Conservation (phyloP, 2,329 filamentous ascomycete species). For the Neurospora sp. region DNA sequence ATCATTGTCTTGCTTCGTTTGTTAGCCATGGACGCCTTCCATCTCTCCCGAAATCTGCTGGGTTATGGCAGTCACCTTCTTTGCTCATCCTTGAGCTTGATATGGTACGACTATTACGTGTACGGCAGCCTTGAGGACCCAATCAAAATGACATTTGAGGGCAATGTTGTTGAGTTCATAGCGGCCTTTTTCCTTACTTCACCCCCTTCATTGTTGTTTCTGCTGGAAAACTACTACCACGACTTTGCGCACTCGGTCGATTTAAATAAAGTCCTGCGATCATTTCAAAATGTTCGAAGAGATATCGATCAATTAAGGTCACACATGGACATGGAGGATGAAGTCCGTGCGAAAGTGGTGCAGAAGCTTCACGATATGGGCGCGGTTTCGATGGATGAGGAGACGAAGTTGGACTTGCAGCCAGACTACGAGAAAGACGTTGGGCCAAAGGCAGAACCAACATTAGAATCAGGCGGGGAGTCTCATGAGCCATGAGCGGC, state of each 20-base stretch:
- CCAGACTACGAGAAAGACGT: background rate
- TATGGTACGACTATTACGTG: background rate
- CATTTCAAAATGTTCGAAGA: background rate
- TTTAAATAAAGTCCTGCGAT: background rate
- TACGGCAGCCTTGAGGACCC: accelerated
- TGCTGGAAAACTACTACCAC: background rate
- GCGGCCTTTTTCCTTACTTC: background rate
- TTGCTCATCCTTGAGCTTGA: background rate
- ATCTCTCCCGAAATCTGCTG: background rate
- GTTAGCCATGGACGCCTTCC: background rate
- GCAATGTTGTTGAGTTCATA: background rate
- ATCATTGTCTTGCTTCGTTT: background rate
- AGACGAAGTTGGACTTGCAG: background rate
- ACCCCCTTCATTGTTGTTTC: background rate
- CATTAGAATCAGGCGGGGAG: background rate
- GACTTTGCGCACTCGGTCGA: background rate
- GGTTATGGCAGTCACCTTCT: background rate
- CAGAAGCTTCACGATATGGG: background rate
- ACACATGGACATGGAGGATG: background rate
- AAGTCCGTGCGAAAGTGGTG: background rate
- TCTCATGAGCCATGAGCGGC: background rate
- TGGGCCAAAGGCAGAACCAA: background rate
- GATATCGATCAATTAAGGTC: too few relatives aligned
- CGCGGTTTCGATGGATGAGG: background rate
- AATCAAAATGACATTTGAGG: background rate